Conservation (phyloP, 2,329 filamentous ascomycete species). For the Alternaria viburni region DNA sequence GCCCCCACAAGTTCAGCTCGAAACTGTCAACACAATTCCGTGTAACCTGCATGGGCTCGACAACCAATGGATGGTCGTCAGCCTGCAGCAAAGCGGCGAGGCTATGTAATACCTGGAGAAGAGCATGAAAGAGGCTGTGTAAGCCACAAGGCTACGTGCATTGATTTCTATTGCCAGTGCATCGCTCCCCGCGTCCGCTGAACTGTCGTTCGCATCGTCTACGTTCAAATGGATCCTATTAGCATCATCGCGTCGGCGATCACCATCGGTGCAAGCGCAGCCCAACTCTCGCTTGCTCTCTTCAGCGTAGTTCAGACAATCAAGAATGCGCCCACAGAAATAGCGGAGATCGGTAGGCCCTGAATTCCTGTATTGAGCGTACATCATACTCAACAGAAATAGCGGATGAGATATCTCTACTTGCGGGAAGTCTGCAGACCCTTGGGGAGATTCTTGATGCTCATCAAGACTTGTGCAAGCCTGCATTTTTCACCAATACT, state of each 20-base stretch:
- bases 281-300: conserved; percentile 22
- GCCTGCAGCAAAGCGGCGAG: conserved; percentile 2
- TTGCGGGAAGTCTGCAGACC: conserved; percentile 3
- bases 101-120: conserved; percentile 2
- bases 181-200: not conserved
- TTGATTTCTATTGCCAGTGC: not conserved
- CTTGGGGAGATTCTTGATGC: not conserved
- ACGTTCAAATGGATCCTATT: conserved; percentile 7
- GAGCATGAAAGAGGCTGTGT: conserved; percentile 9
- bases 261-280: conserved; percentile 20
- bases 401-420: conserved; percentile 6
- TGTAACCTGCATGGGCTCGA: not conserved
- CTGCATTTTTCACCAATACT: not conserved
- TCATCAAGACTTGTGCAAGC: not conserved
- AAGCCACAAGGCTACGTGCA: not conserved
- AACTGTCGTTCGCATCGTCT: conserved; percentile 2
- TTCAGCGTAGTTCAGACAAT: conserved; percentile 22
- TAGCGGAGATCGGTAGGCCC: conserved; percentile 19
- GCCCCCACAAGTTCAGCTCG: not conserved
- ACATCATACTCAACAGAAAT: not conserved
- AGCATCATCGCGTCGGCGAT: conserved; percentile 14
- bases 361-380: too few species aligned
- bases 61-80: not conserved
- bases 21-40: not conserved
- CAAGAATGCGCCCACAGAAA: conserved; percentile 22